Conservation (phyloP, 768 basidiomycete genomes). For the Suillus subluteus region DNA sequence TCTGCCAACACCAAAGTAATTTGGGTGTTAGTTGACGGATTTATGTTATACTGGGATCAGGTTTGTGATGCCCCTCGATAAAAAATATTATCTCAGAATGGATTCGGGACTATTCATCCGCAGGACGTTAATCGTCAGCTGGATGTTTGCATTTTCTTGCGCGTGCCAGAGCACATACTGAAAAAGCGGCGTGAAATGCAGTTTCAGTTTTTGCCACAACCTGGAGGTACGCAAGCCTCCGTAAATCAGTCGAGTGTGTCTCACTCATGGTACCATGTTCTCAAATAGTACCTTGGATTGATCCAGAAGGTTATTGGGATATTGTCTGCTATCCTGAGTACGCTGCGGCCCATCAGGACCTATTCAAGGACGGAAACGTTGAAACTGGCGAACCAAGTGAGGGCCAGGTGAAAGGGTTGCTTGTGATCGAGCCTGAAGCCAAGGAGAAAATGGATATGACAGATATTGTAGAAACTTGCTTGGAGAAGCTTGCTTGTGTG, state of each 20-base stretch:
- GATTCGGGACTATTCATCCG: not conserved
- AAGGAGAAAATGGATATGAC: conserved; percentile 64
- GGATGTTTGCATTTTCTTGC: conserved; percentile 83
- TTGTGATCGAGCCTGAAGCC: conserved; percentile 58
- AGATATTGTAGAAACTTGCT: conserved; percentile 61
- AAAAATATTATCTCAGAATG: not conserved
- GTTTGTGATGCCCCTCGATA: conserved; percentile 39
- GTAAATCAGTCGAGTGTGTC: conserved; percentile 16
- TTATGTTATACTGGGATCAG: conserved; percentile 88
- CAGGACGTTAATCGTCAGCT: conserved; percentile 72
- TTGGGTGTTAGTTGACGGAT: conserved; percentile 92
- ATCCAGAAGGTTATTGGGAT: conserved; percentile 90
- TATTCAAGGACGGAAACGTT: conserved; percentile 77
- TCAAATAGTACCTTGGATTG: conserved; percentile 64
- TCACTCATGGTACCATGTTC: conserved; percentile 8
- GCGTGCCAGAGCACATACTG: conserved; percentile 77
- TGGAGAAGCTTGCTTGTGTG: conserved; percentile 43
- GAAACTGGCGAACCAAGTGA: conserved; percentile 59
- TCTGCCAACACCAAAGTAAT: conserved; percentile 53
- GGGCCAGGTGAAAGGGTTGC: conserved; percentile 52
- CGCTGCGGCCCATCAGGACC: conserved; percentile 69
- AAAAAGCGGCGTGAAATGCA: conserved; percentile 76
- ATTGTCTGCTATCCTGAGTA: conserved; percentile 95
- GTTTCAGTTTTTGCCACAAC: conserved; percentile 70
- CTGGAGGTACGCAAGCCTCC: conserved; percentile 66